These are phyloP conservation scores for Mycena sp. DNA, from an alignment of 1,284 basidiomycete species.

Conservation along the genomic window DNA sequence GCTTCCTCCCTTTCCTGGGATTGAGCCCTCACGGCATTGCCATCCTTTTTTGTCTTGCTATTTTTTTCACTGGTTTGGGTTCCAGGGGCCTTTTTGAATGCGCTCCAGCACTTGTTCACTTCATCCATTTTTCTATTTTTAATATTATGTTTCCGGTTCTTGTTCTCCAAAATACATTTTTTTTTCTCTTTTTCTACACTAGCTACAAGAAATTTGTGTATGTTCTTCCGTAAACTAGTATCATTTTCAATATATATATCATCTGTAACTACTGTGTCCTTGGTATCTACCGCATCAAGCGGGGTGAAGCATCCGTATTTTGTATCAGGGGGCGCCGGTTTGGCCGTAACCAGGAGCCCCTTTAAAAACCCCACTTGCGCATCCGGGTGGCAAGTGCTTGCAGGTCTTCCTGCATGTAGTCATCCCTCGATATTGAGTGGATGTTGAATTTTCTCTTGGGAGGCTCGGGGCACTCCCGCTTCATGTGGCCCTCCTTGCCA, in stretches of 20 bases:
- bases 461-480: constrained; percentile 3
- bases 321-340: not conserved
- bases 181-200: constrained; percentile 1
- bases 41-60: not conserved
- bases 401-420: not conserved
- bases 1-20: constrained; percentile 5
- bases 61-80: constrained; percentile 2
- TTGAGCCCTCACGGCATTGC: constrained; percentile 6
- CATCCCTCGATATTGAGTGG: not conserved
- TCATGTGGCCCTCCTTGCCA: constrained; percentile 5
- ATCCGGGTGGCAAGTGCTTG: not conserved
- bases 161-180: constrained; percentile 1
- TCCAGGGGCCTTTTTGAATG: constrained; percentile 15
- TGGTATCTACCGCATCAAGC: not conserved
- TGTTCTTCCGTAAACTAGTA: constrained; percentile 1
- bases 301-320: not conserved
- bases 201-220: constrained; percentile 6
- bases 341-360: not conserved
- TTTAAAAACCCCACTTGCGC: constrained; percentile 11
- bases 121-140: not conserved
- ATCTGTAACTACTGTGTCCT: too few relatives aligned
- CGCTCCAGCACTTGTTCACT: not conserved
- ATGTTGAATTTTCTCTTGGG: not conserved
- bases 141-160: not conserved
- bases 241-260: not conserved